These are phyloP conservation scores for Mortierella sp. DNA, from an alignment of 371 early-diverging fungal species.

Conservation along the genomic window DNA sequence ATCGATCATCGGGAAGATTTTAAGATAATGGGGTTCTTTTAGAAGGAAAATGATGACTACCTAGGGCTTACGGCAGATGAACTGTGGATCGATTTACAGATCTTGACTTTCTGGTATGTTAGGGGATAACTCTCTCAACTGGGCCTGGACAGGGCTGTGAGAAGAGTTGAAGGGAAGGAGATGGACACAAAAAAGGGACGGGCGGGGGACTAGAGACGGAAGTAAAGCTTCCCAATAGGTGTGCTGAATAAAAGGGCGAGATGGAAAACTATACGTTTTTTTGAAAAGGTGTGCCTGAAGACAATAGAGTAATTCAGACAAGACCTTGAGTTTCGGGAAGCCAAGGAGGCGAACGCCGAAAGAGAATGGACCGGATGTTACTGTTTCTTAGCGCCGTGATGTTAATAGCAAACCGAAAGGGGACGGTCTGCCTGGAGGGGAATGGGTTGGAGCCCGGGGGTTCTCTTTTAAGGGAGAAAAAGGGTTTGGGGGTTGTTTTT, in stretches of 20 bases:
- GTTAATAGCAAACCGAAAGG: constrained; percentile 59
- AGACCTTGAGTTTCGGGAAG: constrained; percentile 59
- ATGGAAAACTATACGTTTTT: constrained; percentile 20
- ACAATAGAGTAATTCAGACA: constrained; percentile 52
- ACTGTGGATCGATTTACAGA: constrained; percentile 8
- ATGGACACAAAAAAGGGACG: constrained; percentile 31
- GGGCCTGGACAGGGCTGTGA: constrained; percentile 53
- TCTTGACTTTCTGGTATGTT: constrained; percentile 3
- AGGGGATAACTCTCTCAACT: constrained; percentile 36
- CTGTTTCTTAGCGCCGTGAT: constrained; percentile 78
- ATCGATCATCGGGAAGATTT: constrained; percentile 43
- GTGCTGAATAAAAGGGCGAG: constrained; percentile 3
- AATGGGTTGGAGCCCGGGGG: constrained; percentile 64
- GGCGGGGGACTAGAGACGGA: constrained; percentile 38
- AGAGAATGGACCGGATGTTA: constrained; percentile 69
- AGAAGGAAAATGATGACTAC: constrained; percentile 11
- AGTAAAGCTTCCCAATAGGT: constrained; percentile 45
- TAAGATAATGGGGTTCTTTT: constrained; percentile 29
- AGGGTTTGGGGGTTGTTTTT: constrained; percentile 38
- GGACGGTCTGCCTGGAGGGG: constrained; percentile 63
- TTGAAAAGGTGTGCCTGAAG: constrained; percentile 46
- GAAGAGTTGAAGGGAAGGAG: constrained; percentile 44
- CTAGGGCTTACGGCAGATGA: constrained; percentile 18
- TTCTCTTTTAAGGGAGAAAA: constrained; percentile 42
- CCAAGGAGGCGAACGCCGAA: constrained; percentile 79